A percentile compares a stretch with the other conserved stretches of the same genome.
Evolutionary conservation across 1,284 basidiomycete species (phyloP).

Genomic region (Quambalaria eucalypti): DNA sequence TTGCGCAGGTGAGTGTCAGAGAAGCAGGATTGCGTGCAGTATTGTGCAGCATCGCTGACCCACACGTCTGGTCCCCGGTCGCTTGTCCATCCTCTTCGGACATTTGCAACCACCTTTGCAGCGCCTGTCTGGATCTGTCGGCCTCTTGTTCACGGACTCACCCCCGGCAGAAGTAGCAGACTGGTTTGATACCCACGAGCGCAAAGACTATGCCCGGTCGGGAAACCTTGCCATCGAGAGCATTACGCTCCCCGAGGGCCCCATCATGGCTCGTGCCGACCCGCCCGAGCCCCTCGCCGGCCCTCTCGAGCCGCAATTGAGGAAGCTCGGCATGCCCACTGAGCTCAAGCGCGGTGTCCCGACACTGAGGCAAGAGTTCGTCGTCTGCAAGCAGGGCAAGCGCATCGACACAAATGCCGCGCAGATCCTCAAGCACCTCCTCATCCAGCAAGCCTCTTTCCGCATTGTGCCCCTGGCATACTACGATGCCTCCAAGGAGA

Average conservation of each 20-base stretch:
- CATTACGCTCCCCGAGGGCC: constrained; percentile 62
- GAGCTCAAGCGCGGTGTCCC: constrained; percentile 79
- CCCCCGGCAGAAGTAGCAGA: constrained; percentile 78
- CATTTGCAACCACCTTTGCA: constrained; percentile 46
- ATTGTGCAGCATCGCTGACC: background rate
- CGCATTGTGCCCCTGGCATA: constrained; percentile 41
- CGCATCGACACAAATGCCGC: constrained; percentile 60
- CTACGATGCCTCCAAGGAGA: constrained; percentile 32
- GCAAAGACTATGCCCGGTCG: constrained; percentile 82
- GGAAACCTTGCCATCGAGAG: constrained; percentile 71
- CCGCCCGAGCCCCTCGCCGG: constrained; percentile 70
- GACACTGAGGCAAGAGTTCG: constrained; percentile 63
- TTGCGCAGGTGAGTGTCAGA: constrained; percentile 60
- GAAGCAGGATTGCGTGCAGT: background rate
- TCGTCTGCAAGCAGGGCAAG: constrained; percentile 75
- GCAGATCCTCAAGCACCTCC: constrained; percentile 44
- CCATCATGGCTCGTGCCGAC: constrained; percentile 21
- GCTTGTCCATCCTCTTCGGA: background rate
- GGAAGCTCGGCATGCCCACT: constrained; percentile 80
- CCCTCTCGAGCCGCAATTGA: constrained; percentile 89
- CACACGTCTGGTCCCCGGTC: too few species aligned
- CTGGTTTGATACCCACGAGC: constrained; percentile 86
- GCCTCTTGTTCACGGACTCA: constrained; percentile 81
- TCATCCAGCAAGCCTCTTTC: constrained; percentile 41
- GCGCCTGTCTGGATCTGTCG: constrained; percentile 87